These are phyloP conservation scores for Saccharomycopsis oosterbeekiorum DNA, from an alignment of 805 yeast genomes.

Conservation along the genomic window DNA sequence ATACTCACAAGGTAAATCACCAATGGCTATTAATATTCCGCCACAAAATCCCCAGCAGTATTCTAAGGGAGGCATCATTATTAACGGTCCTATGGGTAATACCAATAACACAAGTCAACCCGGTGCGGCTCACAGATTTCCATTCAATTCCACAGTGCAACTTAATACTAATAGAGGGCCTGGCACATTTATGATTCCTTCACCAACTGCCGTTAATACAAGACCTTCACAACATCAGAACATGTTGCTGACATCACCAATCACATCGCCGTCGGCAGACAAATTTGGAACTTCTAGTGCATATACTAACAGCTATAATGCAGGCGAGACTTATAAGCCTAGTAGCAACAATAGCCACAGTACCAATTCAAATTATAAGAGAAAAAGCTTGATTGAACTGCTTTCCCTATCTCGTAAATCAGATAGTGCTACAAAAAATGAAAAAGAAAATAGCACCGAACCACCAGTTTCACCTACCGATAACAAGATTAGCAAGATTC, in stretches of 20 bases:
- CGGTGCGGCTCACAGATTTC: not conserved
- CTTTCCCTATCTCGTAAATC: not conserved
- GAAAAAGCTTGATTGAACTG: constrained; percentile 1
- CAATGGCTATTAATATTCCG: not conserved
- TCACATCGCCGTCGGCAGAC: not conserved
- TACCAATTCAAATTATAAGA: not conserved
- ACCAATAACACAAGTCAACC: not conserved
- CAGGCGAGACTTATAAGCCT: constrained; percentile 14
- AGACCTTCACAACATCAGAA: constrained; percentile 11
- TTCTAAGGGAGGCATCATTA: not conserved
- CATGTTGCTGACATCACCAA: constrained; percentile 2
- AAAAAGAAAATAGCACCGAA: not conserved
- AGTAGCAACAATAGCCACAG: not conserved
- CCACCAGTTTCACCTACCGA: not conserved
- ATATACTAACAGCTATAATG: constrained; percentile 12
- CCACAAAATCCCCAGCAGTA: not conserved
- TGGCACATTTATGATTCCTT: not conserved
- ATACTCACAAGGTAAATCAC: not conserved
- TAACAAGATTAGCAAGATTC: not conserved
- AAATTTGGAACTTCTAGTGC: constrained; percentile 7
- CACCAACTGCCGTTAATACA: not conserved
- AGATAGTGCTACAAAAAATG: not conserved
- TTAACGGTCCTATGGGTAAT: not conserved
- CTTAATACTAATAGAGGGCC: not conserved
- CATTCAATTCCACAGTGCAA: not conserved